phyloP scores from a whole-genome alignment of 2,329 filamentous ascomycete genomes.

The Pseudogymnoascus sp. region DNA sequence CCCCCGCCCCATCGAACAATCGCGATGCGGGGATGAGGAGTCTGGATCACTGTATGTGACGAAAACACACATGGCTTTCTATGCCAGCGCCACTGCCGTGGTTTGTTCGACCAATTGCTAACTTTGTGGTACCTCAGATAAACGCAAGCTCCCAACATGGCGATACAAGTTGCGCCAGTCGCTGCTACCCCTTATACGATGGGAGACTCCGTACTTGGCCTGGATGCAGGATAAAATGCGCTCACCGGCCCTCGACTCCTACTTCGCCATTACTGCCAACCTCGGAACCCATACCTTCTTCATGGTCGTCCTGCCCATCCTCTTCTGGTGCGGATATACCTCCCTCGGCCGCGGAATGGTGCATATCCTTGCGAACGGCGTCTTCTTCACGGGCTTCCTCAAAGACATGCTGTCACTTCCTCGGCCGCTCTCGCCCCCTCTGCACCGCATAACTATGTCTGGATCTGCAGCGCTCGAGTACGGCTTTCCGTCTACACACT shows the following conservation, averaged over 20 bases:
- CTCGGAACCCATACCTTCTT: slow-evolving; percentile 97
- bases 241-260: slow-evolving; percentile 80
- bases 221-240: slow-evolving; percentile 74
- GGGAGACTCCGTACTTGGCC: slow-evolving; percentile 92
- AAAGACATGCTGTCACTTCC: slow-evolving; percentile 93
- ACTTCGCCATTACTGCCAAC: slow-evolving; percentile 95
- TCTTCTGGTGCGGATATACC: slow-evolving; percentile 93
- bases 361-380: slow-evolving; percentile 69
- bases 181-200: slow-evolving; percentile 79
- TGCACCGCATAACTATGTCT: slow-evolving; percentile 95
- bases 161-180: slow-evolving; percentile 76
- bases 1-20: neutral
- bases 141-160: slow-evolving; percentile 76
- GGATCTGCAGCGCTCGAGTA: slow-evolving; percentile 92
- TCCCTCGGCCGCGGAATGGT: slow-evolving; percentile 64
- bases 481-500: slow-evolving; percentile 94
- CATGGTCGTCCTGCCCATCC: slow-evolving; percentile 87
- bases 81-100: slow-evolving; percentile 10
- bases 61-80: neutral
- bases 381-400: slow-evolving; percentile 84
- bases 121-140: slow-evolving; percentile 49
- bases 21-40: slow-evolving; percentile 73
- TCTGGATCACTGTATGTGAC: slow-evolving; percentile 64
- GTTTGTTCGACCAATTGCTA: neutral
- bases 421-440: slow-evolving; percentile 80